Base-by-base conservation (phyloP, 176 grass and related monocot genomes). In the Aegilops sharonensis region DNA sequence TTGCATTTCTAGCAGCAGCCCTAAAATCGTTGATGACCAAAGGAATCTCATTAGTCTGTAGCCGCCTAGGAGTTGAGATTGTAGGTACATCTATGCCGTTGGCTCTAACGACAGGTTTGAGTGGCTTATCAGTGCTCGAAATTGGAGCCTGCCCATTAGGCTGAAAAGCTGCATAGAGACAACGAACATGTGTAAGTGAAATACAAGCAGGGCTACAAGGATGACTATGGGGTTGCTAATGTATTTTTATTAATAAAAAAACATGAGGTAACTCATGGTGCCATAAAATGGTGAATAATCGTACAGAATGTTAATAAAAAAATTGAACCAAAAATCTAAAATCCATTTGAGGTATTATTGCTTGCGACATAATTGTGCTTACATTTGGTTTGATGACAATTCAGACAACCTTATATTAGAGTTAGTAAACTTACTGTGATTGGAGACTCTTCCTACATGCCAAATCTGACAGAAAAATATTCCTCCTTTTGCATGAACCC, bases 401-500 rank as follows among this genome's bases (percentile, higher is more conserved):
- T 57, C 54, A 57, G 54, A 57, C 54, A 57, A 21, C 54, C 2
- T 35, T 87, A 20, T 48, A 57, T 47, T 62, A 27, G 69, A 89
- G 17, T 14, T 11, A 21, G 34, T 34, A 83, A 69, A 83, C 47
- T 9, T 89, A 92, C 93, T 77, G 72, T 86, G 66, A 81, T 67
- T 92, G 5, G 91, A 93, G 68, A 89, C 85, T 24, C 91, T 87
- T 65, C 93, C 91, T 25, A 80, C 89, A 3, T 93, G 93, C 86
- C 89, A 93, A 60, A 95, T 87, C 64, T 93, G 91, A 79, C 86
- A 91, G 61, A 95, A 95, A 83, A 95, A 93, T 65, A 87, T 68
- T 15, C 88, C 91, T 60, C 91, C 90, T 76, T 93, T 87, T 3
- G 47, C 36, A 69, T 91, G 93, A 84, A 95, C 88, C 1, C 79